These are phyloP conservation scores for Calonectria ilicicola DNA, from an alignment of 2,329 filamentous ascomycete genomes.

Conservation along the genomic window DNA sequence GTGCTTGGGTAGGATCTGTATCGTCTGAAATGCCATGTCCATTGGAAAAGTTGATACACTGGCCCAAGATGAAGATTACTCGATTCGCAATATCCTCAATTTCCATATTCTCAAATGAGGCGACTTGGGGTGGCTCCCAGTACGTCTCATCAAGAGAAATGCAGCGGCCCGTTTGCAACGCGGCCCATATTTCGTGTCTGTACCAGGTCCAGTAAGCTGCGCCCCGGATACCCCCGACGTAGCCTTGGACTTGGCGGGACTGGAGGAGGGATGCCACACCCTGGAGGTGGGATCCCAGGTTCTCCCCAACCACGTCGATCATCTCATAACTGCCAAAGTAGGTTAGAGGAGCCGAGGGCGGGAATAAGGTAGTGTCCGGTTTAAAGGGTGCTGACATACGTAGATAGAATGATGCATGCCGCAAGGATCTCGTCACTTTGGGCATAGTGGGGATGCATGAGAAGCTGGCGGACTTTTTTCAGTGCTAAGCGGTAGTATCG, in stretches of 20 bases:
- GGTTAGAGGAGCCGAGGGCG: background rate
- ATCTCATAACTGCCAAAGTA: background rate
- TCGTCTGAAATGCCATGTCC: background rate
- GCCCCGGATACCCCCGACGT: background rate
- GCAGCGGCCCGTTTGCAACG: background rate
- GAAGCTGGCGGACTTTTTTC: background rate
- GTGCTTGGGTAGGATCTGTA: background rate
- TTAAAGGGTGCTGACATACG: background rate
- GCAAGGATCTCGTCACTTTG: background rate
- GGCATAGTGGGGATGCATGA: background rate
- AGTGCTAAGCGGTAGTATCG: background rate
- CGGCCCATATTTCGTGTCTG: background rate
- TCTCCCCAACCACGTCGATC: background rate
- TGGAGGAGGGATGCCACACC: background rate
- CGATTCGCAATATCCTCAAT: background rate
- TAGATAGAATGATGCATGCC: background rate
- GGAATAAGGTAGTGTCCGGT: background rate
- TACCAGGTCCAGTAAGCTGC: background rate
- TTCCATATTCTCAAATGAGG: background rate
- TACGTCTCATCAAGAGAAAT: background rate
- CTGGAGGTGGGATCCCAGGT: background rate
- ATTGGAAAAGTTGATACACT: background rate
- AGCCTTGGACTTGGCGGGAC: background rate
- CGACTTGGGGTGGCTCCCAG: background rate
- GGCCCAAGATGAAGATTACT: background rate